Base-by-base conservation (phyloP, 2,329 filamentous ascomycete species). In the Epichloe brachyelytri region DNA sequence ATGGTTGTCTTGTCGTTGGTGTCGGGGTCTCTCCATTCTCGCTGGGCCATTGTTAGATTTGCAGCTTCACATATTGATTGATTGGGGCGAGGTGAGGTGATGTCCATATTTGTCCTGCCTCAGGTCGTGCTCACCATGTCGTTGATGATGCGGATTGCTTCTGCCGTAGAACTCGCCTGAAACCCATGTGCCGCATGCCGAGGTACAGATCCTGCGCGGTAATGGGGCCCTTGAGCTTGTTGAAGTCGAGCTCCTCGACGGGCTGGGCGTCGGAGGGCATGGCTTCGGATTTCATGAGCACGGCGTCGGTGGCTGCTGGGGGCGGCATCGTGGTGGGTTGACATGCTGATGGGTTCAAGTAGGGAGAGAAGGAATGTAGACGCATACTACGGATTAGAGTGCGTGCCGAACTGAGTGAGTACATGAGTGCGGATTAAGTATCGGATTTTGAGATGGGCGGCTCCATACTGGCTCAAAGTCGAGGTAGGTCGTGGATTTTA, bases 231-330 rank as follows among this genome's bases (percentile, higher is more conserved):
- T 81, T 82, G 68, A 89, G 80, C 49, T 85, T 76, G 71, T 96
- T 85, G 71, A 97, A 98, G 65, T 98, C 91, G 55, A 97, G 79
- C 60, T 95, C 93, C 64, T 86, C 80, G 37, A 98, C 91, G 64
- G 87, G 79, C 58, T 83, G 81, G n/a, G 87, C 80, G 45, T 78
- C 84, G 50, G 82, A 77, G 15, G 91, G 87, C 65, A 95, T 82
- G 50, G 87, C 85, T 52, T 86, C 83, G 1, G 91, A 96, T 47
- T 84, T 77, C 59, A 91, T 85, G 48, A 97, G 76, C 45, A 97
- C 91, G 33, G 91, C 91, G 65, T 86, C 81, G 46, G 83, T 87
- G 51, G 82, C 84, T 55, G 75, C 75, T 11, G 74, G 83, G 84
- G n/a, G 77, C 76, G 26, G 64, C 64, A 59, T 43, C 48, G 3